Conservation (phyloP, 192 early-diverging fungal genomes). For the Rhizoclosmatium sp. region DNA sequence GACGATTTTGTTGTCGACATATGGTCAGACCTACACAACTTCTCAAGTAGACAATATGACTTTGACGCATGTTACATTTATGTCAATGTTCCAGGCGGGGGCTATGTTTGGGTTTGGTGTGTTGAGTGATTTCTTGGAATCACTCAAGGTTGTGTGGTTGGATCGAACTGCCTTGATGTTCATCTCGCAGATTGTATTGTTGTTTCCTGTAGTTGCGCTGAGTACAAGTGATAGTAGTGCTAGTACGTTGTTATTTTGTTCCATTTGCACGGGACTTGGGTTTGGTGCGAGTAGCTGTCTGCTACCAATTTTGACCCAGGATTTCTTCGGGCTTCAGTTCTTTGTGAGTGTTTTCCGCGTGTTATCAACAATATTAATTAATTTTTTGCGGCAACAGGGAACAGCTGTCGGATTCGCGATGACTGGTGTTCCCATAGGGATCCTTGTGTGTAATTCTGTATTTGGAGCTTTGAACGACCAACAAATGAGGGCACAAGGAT, state of each 20-base stretch:
- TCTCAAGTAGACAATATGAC: slow-evolving; percentile 1
- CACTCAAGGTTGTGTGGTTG: neutral
- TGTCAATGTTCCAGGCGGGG: slow-evolving; percentile 39
- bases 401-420: slow-evolving; percentile 46
- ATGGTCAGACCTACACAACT: neutral
- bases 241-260: slow-evolving; percentile 20
- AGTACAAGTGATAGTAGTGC: neutral
- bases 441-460: slow-evolving; percentile 39
- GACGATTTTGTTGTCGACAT: slow-evolving; percentile 26
- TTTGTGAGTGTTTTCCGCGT: slow-evolving; percentile 30
- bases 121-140: slow-evolving; percentile 22
- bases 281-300: slow-evolving; percentile 40
- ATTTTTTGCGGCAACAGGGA: slow-evolving; percentile 8
- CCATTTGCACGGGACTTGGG: slow-evolving; percentile 39
- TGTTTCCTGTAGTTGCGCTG: slow-evolving; percentile 14
- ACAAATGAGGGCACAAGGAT: neutral
- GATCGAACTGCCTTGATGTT: slow-evolving; percentile 42
- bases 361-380: too few relatives aligned
- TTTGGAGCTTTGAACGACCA: slow-evolving; percentile 43
- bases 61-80: slow-evolving; percentile 40
- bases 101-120: slow-evolving; percentile 29
- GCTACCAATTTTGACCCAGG: slow-evolving; percentile 41
- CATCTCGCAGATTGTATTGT: slow-evolving; percentile 12
- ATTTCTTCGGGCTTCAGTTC: slow-evolving; percentile 42
- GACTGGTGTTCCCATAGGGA: slow-evolving; percentile 42